Base-by-base conservation (phyloP, 805 yeast genomes). In the Candida namnaoensis region DNA sequence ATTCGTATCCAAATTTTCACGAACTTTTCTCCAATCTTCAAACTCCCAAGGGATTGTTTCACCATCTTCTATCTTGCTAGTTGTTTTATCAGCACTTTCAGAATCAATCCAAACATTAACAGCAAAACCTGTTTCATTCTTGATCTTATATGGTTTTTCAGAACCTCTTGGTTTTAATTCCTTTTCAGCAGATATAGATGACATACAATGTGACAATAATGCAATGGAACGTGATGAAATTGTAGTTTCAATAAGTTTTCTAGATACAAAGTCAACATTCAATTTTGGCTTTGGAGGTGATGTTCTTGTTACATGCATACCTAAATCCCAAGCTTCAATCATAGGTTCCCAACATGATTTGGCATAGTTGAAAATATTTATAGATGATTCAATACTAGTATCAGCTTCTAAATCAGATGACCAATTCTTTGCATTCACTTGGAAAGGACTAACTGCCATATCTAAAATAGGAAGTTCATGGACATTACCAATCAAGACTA, bases 331-430 rank as follows among this genome's bases (percentile, higher is more conserved):
- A 0, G 91, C 82, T 54, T 93, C 99, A 39, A 93, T 59, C 37
- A 93, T 65, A 0, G 99, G 97, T 53, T 93, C 98, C 98, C 99
- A 90, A 0, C 88, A 75, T 4, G 96, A 88, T 46, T 84, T 78
- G 0, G 96, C 76, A 58, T 90, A 90, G 58, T 88, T 88, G 68
- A 84, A 90, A 19, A 87, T 76, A 58, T 87, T 88, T 9, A 84
- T 73, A 45, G 66, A 74, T 1, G 88, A 71, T 45, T 78, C 84
- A 32, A 88, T 60, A 25, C 75, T 73, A 0, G 82, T 69, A 43
- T 78, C 79, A 1, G 87, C 84, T 50, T 79, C 80, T 41, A 90
- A 60, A 45, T 85, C 90, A 1, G 90, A 79, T 0, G 95, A 82
- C 97, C 97, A 90, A 52, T 90, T 85, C 41, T 74, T 72, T 0